These are phyloP conservation scores for Paratinospora sagittata DNA, from an alignment of 164 flowering plant genomes.

Conservation along the genomic window DNA sequence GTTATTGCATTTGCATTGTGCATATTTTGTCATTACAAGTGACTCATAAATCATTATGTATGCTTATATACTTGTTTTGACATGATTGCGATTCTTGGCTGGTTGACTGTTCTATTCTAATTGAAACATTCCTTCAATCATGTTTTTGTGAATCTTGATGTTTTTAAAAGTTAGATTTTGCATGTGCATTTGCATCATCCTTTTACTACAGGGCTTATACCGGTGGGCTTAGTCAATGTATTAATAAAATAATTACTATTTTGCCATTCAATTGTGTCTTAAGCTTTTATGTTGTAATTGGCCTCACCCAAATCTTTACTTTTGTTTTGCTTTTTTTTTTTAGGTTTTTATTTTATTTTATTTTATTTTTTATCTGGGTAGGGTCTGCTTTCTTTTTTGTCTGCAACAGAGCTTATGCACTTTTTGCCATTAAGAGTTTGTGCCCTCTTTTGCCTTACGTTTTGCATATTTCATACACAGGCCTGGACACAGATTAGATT, in stretches of 20 bases:
- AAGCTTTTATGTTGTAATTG: too few relatives aligned
- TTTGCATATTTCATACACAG: not conserved
- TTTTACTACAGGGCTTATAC: not conserved
- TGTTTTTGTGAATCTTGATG: too few relatives aligned
- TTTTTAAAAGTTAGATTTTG: not conserved
- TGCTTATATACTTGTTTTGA: not conserved
- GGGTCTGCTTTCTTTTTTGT: too few relatives aligned
- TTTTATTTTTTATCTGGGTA: too few relatives aligned
- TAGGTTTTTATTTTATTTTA: too few relatives aligned
- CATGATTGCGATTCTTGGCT: not conserved
- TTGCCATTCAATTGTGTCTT: too few relatives aligned
- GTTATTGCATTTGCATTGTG: not conserved
- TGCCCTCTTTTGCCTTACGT: not conserved
- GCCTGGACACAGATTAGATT: not conserved
- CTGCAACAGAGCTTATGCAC: too few relatives aligned
- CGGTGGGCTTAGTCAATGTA: not conserved
- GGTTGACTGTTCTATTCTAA: not conserved
- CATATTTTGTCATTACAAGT: too few relatives aligned
- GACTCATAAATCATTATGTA: not conserved
- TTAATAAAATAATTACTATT: too few relatives aligned
- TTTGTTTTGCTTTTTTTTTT: not conserved
- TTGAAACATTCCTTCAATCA: not conserved
- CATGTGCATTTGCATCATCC: too few relatives aligned
- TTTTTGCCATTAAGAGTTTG: not conserved
- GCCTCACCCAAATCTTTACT: too few relatives aligned